Base-by-base conservation (phyloP, 2,329 filamentous ascomycete species). In the Xylariales sp. region DNA sequence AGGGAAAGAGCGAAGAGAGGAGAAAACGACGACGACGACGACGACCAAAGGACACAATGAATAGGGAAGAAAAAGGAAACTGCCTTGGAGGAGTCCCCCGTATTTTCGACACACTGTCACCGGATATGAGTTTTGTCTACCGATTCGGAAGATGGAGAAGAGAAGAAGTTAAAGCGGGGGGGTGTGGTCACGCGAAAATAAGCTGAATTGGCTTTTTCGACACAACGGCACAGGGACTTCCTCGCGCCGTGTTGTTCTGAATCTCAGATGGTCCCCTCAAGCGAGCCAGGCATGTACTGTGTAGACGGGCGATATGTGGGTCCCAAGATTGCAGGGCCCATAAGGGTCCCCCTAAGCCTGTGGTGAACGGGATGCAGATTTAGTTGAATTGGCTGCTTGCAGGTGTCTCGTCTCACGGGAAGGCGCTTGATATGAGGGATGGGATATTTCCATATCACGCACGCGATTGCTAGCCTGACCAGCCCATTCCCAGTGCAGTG, bases 31-130 rank as follows among this genome's bases (percentile, higher is more conserved):
- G 42, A 50, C 46, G 22, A 51, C 46, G 36, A 50, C 42, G 48
- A 47, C 32, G 46, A 46, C n/a, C 40, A 60, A 59, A 53, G 48
- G 24, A 27, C 24, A 62, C 51, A 56, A 61, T 48, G 55, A 60
- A 56, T 54, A 59, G 52, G 57, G 53, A 54, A 38, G 41, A 47
- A 49, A 63, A 64, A 61, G 62, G 62, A 66, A 64, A 65, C 58
- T 59, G 60, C 61, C 62, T 60, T 62, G 47, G 55, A 64, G 58
- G 56, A 61, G 56, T 57, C 58, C 59, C 58, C 63, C 58, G 48
- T 51, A 55, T 55, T 60, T 58, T 62, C 57, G 54, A 61, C 60
- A 59, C 64, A 60, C 57, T 47, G 56, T 57, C 60, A 60, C 54
- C 57, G 56, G 58, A 59, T 53, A 57, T 56, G 57, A 51, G 58